Percentiles rank a stretch among this genome's conserved stretches.
phyloP scores from a whole-genome alignment of 371 early-diverging fungal genomes.

The Mortierella polycephala region DNA sequence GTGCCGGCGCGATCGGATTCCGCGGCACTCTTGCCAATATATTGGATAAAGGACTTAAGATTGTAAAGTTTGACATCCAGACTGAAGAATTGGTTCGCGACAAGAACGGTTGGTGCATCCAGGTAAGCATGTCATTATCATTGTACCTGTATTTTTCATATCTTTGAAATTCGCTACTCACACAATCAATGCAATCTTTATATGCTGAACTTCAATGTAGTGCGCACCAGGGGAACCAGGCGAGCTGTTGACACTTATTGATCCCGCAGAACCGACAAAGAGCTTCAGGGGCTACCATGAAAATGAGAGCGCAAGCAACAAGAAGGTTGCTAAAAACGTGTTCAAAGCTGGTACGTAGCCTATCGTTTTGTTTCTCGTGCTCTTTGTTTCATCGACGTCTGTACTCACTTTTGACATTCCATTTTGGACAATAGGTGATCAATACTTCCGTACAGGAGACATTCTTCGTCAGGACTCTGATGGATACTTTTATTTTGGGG shows the following conservation, averaged over 20 bases:
- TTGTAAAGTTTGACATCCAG: constrained; percentile 46
- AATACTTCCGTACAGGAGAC: constrained; percentile 77
- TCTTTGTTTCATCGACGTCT: too few relatives aligned
- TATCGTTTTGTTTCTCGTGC: not conserved
- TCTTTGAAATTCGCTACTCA: too few relatives aligned
- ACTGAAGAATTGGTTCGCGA: constrained; percentile 56
- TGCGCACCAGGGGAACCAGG: constrained; percentile 40
- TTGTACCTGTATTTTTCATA: too few relatives aligned
- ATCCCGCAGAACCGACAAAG: constrained; percentile 12
- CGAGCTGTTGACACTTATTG: constrained; percentile 32
- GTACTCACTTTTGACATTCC: constrained; percentile 15
- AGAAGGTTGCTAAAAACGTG: constrained; percentile 33
- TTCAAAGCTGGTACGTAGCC: constrained; percentile 35
- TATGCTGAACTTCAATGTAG: not conserved
- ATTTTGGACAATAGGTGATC: constrained; percentile 55
- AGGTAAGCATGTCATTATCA: constrained; percentile 35
- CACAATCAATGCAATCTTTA: too few relatives aligned
- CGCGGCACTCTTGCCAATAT: constrained; percentile 43
- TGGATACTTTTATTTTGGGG: constrained; percentile 78
- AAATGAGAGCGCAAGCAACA: constrained; percentile 32
- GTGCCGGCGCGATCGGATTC: constrained; percentile 66
- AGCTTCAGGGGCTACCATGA: constrained; percentile 41
- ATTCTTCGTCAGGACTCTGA: constrained; percentile 62
- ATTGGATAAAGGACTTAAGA: constrained; percentile 26
- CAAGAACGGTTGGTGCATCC: constrained; percentile 62